A percentile compares a stretch with the other conserved stretches of the same genome.
phyloP scores from a whole-genome alignment of 2,329 filamentous ascomycete genomes.

The Ampelomyces quisqualis region DNA sequence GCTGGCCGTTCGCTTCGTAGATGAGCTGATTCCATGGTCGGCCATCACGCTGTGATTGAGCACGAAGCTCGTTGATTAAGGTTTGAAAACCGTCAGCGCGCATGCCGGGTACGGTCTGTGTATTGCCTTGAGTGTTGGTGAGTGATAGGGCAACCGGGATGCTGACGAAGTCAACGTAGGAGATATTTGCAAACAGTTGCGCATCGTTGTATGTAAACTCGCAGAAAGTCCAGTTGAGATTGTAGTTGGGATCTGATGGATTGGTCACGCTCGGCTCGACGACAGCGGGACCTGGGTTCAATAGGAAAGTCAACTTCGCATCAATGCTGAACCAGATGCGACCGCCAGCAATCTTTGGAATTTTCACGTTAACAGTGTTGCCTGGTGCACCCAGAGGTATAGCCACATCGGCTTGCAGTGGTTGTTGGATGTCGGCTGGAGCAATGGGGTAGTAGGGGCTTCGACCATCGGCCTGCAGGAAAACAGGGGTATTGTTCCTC shows the following conservation, averaged over 20 bases:
- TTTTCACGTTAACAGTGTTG: slow-evolving; percentile 59
- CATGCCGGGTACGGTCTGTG: slow-evolving; percentile 59
- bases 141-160: slow-evolving; percentile 49
- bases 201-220: slow-evolving; percentile 52
- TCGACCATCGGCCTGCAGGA: slow-evolving; percentile 66
- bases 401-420: slow-evolving; percentile 59
- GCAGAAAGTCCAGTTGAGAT: slow-evolving; percentile 49
- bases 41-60: slow-evolving; percentile 59
- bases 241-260: slow-evolving; percentile 51
- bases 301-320: slow-evolving; percentile 62
- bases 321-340: slow-evolving; percentile 71
- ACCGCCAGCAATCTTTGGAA: slow-evolving; percentile 69
- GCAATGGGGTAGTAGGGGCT: slow-evolving; percentile 66
- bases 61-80: slow-evolving; percentile 56
- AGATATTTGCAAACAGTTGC: slow-evolving; percentile 59
- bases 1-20: slow-evolving; percentile 42
- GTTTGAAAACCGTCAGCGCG: slow-evolving; percentile 56
- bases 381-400: slow-evolving; percentile 66
- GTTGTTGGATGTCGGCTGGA: slow-evolving; percentile 53
- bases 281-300: slow-evolving; percentile 71
- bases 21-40: slow-evolving; percentile 62
- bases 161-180: slow-evolving; percentile 72
- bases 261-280: slow-evolving; percentile 76
- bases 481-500: slow-evolving; percentile 59
- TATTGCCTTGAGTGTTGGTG: slow-evolving; percentile 44